phyloP scores from a whole-genome alignment of 176 grass and related monocot genomes.

The Tillandsia leiboldiana region DNA sequence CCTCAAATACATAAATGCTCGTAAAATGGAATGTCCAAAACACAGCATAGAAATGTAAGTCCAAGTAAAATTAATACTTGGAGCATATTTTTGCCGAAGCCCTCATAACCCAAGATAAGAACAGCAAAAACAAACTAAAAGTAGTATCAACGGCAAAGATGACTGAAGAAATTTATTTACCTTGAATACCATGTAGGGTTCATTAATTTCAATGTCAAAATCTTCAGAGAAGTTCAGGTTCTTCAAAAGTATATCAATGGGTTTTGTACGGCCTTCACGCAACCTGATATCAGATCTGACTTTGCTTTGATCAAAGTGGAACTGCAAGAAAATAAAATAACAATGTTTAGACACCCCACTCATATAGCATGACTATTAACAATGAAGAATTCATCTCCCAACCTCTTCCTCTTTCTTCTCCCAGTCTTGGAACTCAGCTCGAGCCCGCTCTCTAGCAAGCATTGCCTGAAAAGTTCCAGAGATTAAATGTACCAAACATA shows the following conservation, averaged over 20 bases:
- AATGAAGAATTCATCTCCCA: slow-evolving; percentile 5
- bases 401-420: slow-evolving; percentile 99
- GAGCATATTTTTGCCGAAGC: no score
- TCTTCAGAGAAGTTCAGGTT: slow-evolving; percentile 71
- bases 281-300: slow-evolving; percentile 87
- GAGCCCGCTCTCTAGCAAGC: slow-evolving; percentile 82
- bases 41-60: no score
- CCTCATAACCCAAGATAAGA: no score
- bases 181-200: slow-evolving; percentile 96
- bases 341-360: slow-evolving; percentile 4
- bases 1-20: no score
- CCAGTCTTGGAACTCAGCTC: slow-evolving; percentile 95
- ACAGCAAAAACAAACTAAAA: no score
- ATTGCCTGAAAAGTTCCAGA: slow-evolving; percentile 44
- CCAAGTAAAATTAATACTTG: no score
- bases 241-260: slow-evolving; percentile 94
- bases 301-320: slow-evolving; percentile 99
- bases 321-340: slow-evolving; percentile 44
- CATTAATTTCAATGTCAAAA: slow-evolving; percentile 87
- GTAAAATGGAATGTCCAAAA: no score
- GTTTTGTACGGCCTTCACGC: slow-evolving; percentile 86
- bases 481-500: slow-evolving; percentile 19
- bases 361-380: slow-evolving; percentile 16
- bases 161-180: slow-evolving; percentile 24
- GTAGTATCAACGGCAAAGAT: not conserved